A percentile compares a stretch with the other conserved stretches of the same genome.
Evolutionary conservation across 495 filamentous ascomycete species (phyloP).

Genomic region (Penicillium riverlandense): DNA sequence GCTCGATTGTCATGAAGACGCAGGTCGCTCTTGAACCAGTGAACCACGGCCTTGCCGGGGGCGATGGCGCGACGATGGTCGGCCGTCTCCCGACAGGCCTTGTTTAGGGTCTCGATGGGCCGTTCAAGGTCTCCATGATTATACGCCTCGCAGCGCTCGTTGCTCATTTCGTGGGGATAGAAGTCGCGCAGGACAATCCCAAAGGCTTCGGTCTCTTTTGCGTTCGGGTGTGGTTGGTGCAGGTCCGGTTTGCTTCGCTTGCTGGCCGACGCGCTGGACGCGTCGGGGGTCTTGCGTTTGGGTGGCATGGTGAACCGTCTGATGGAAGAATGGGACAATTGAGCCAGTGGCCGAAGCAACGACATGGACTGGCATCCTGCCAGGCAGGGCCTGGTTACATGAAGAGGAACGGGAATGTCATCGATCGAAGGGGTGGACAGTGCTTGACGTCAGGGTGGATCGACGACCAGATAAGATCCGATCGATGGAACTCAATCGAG

Average conservation of each 20-base stretch:
- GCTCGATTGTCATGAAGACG: slow-evolving; percentile 68
- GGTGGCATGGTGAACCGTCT: slow-evolving; percentile 13
- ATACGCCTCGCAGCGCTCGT: slow-evolving; percentile 65
- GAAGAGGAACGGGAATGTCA: too few relatives aligned
- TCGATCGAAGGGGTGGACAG: too few relatives aligned
- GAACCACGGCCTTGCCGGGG: slow-evolving; percentile 61
- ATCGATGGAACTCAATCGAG: too few relatives aligned
- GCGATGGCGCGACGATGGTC: slow-evolving; percentile 33
- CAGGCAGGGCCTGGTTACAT: too few relatives aligned
- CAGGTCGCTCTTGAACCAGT: slow-evolving; percentile 89
- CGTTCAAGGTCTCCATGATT: slow-evolving; percentile 56
- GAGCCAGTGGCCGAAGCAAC: too few relatives aligned
- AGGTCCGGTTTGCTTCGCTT: slow-evolving; percentile 17
- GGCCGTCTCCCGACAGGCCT: slow-evolving; percentile 46
- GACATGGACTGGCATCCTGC: too few relatives aligned
- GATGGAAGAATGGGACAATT: too few relatives aligned
- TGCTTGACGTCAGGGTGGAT: too few relatives aligned
- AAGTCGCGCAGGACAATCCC: slow-evolving; percentile 71
- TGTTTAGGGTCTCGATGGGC: slow-evolving; percentile 58
- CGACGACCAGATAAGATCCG: too few relatives aligned
- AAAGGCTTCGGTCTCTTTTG: slow-evolving; percentile 49
- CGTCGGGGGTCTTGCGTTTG: slow-evolving; percentile 20
- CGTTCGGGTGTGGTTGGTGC: slow-evolving; percentile 26
- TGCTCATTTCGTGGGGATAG: slow-evolving; percentile 82
- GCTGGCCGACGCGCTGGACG: slow-evolving; percentile 1